These are phyloP conservation scores for Amborella trichopoda DNA, from an alignment of 164 flowering plant genomes.

Conservation along the genomic window DNA sequence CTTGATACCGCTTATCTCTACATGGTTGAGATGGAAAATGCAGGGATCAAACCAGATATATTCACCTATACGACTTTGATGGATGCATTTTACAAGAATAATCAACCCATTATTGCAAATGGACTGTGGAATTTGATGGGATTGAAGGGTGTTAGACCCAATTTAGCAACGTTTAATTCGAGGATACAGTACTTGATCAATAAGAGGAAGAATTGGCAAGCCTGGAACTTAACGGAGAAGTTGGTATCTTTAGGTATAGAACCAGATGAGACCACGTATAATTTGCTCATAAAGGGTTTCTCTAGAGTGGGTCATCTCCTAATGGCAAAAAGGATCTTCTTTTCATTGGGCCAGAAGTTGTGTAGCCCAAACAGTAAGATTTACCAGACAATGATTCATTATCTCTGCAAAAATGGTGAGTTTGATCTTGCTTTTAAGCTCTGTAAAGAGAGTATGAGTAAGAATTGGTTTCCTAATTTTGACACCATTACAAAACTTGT, in stretches of 20 bases:
- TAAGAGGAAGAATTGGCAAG: constrained; percentile 44
- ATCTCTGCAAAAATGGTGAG: constrained; percentile 36
- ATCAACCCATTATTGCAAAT: constrained; percentile 32
- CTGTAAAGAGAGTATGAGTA: constrained; percentile 51
- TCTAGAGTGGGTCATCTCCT: constrained; percentile 38
- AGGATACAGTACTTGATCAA: constrained; percentile 56
- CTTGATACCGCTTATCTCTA: constrained; percentile 39
- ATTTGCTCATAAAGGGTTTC: constrained; percentile 73
- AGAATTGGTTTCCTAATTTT: constrained; percentile 44
- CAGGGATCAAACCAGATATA: constrained; percentile 50
- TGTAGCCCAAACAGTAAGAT: constrained; percentile 44
- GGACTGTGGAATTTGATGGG: constrained; percentile 82
- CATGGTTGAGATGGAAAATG: constrained; percentile 52
- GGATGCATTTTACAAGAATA: constrained; percentile 36
- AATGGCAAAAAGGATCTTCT: constrained; percentile 62
- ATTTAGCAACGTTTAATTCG: constrained; percentile 59
- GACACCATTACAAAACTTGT: constrained; percentile 37
- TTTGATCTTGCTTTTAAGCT: constrained; percentile 45
- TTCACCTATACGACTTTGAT: constrained; percentile 63
- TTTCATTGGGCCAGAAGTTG: constrained; percentile 29
- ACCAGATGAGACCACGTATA: constrained; percentile 71
- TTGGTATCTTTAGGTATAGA: constrained; percentile 33
- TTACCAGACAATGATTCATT: constrained; percentile 78
- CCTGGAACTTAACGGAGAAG: constrained; percentile 34
- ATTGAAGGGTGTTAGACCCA: constrained; percentile 40